Evolutionary conservation across 2,329 filamentous ascomycete genomes (phyloP), one percentile per base, ranked within the genome.

Genomic region (Colletotrichum incanum): DNA sequence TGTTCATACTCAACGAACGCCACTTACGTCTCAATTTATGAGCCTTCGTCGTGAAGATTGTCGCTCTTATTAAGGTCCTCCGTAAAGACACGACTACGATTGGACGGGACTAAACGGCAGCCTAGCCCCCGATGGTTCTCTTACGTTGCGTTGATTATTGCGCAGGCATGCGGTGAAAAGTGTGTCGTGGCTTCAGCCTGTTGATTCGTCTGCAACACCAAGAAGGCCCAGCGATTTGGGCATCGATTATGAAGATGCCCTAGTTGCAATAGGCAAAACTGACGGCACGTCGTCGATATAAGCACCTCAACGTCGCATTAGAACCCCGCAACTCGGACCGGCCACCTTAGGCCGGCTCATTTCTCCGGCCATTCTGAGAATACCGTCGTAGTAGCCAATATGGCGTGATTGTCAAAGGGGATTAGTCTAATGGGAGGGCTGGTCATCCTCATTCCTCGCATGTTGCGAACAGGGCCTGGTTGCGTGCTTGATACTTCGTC

Each of bases 251-350:
- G 1, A n/a, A 55, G 28, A 37, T 28, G 52, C 5, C 28, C 5
- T 31, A 5, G 20, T 11, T 1, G 26, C 14, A 31, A 7, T 2
- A 1, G 18, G 12, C 20, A 39, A 41, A 23, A 6, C 9, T 14
- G 9, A 45, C 31, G 28, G 26, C 3, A 37, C 23, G 65, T 63
- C 65, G 69, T 72, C 50, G 7, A 39, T n/a, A 63, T 59, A 58
- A 72, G 50, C 68, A 58, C n/a, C 54, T 34, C 31, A 68, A 68
- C 28, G 65, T 68, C 58, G 28, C 50, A 63, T 58, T 7, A 14
- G 37, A 31, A 14, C 47, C 58, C 69, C 37, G 50, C 52, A 39
- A 45, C 37, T 28, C 65, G 69, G 64, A 34, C 69, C 43, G 41
- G 43, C 47, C 50, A 59, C 52, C 37, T 28, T 47, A 34, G 26